phyloP scores from a whole-genome alignment of 139 green algal genomes.

The Picochlorum sp. region DNA sequence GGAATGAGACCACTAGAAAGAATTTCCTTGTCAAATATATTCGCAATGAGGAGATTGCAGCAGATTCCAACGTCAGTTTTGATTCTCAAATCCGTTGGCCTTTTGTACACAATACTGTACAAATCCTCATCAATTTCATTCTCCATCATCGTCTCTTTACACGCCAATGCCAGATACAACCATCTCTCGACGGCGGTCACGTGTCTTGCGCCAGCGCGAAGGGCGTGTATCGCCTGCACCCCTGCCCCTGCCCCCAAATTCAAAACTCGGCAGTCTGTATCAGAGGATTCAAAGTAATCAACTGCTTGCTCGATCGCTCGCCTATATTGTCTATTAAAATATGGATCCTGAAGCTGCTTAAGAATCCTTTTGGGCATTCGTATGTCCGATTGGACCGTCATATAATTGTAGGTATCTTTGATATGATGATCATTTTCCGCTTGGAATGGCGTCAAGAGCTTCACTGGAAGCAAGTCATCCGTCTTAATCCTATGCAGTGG shows the following conservation, averaged over 20 bases:
- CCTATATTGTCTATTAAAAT: slow-evolving; percentile 22
- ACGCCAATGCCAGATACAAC: slow-evolving; percentile 62
- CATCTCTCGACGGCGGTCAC: slow-evolving; percentile 67
- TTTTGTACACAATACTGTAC: slow-evolving; percentile 55
- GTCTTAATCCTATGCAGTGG: slow-evolving; percentile 49
- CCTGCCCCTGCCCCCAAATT: slow-evolving; percentile 50
- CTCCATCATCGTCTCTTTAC: slow-evolving; percentile 48
- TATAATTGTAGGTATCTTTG: slow-evolving; percentile 81
- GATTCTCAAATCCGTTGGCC: slow-evolving; percentile 56
- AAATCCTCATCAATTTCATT: slow-evolving; percentile 32
- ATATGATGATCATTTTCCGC: slow-evolving; percentile 74
- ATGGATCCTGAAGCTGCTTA: slow-evolving; percentile 35
- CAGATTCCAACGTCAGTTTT: slow-evolving; percentile 48
- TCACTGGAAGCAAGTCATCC: slow-evolving; percentile 52
- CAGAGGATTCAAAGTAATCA: slow-evolving; percentile 17
- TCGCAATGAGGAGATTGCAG: slow-evolving; percentile 58
- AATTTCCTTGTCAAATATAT: slow-evolving; percentile 66
- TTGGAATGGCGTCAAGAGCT: slow-evolving; percentile 60
- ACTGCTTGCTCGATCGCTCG: slow-evolving; percentile 30
- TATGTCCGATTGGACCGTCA: slow-evolving; percentile 64
- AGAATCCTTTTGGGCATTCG: slow-evolving; percentile 45
- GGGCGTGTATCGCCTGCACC: slow-evolving; percentile 48
- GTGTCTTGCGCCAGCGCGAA: slow-evolving; percentile 60
- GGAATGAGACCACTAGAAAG: slow-evolving; percentile 56
- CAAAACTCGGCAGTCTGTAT: slow-evolving; percentile 55